These are phyloP conservation scores for Talaromyces sp. DNA, from an alignment of 2,329 filamentous ascomycete species.

Conservation along the genomic window DNA sequence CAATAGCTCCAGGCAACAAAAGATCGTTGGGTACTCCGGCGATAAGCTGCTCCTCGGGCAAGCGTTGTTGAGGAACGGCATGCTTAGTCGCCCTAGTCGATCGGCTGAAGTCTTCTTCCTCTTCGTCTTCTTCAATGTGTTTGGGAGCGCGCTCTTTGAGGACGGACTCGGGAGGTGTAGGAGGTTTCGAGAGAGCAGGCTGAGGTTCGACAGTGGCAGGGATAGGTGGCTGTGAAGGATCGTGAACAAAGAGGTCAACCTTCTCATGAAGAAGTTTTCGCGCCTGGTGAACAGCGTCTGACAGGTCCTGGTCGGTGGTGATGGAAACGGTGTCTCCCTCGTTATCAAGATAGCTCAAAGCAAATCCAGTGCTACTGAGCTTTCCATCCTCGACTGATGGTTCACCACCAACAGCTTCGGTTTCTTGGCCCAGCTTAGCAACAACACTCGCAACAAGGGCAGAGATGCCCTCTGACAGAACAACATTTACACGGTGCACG, in stretches of 20 bases:
- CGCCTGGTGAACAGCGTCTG: slow-evolving; percentile 83
- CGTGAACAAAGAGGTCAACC: slow-evolving; percentile 94
- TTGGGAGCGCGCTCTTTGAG: slow-evolving; percentile 31
- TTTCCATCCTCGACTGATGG: slow-evolving; percentile 76
- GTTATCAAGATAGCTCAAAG: slow-evolving; percentile 92
- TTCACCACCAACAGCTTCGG: slow-evolving; percentile 76
- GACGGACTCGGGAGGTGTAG: slow-evolving; percentile 49
- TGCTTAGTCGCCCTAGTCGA: slow-evolving; percentile 43
- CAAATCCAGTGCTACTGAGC: slow-evolving; percentile 74
- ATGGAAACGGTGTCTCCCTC: slow-evolving; percentile 96
- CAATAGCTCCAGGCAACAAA: slow-evolving; percentile 87
- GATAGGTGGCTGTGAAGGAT: slow-evolving; percentile 85
- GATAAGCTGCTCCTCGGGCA: slow-evolving; percentile 72
- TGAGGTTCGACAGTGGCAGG: slow-evolving; percentile 59
- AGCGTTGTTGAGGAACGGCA: slow-evolving; percentile 44
- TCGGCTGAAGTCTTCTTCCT: slow-evolving; percentile 41
- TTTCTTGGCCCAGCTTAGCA: slow-evolving; percentile 79
- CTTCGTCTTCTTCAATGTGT: slow-evolving; percentile 49
- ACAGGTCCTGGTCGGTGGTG: slow-evolving; percentile 87
- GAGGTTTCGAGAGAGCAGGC: slow-evolving; percentile 48
- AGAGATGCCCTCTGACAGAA: slow-evolving; percentile 73
- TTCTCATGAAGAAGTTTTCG: slow-evolving; percentile 77
- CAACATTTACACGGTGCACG: slow-evolving; percentile 85
- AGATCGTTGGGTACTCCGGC: slow-evolving; percentile 91
- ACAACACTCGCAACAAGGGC: slow-evolving; percentile 74